Conservation (phyloP, 202 grass and related monocot species). For the Brachypodium distachyon region DNA sequence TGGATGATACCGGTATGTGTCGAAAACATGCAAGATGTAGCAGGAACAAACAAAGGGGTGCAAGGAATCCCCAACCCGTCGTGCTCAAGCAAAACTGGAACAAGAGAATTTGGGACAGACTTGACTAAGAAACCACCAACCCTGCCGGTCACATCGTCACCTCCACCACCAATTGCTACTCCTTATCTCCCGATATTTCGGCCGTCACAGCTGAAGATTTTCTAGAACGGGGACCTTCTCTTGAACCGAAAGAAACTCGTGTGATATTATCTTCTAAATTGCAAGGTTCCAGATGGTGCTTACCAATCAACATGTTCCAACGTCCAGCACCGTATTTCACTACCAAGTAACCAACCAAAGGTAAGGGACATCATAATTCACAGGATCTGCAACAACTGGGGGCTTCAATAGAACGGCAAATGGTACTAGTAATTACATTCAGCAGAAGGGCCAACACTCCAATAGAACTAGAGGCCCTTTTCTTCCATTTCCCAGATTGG, state of each 20-base stretch:
- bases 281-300: too few relatives aligned
- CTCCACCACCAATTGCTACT: neutral
- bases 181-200: too few relatives aligned
- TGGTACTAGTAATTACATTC: slow-evolving; percentile 21
- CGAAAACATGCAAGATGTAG: neutral
- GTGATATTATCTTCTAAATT: too few relatives aligned
- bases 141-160: neutral
- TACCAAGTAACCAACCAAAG: too few relatives aligned
- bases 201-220: neutral
- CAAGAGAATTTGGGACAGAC: neutral
- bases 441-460: neutral
- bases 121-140: neutral
- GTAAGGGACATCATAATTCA: neutral
- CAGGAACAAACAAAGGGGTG: neutral
- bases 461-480: neutral
- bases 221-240: neutral
- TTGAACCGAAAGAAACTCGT: neutral
- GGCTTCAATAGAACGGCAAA: neutral
- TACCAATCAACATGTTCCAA: neutral
- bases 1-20: neutral
- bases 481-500: neutral
- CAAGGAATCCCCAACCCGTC: neutral
- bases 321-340: too few relatives aligned
- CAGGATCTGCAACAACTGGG: neutral
- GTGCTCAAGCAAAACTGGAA: neutral